Evolutionary conservation across 83 land plant genomes (phyloP), one percentile per base, ranked within the genome.

Genomic region (Picea abies): DNA sequence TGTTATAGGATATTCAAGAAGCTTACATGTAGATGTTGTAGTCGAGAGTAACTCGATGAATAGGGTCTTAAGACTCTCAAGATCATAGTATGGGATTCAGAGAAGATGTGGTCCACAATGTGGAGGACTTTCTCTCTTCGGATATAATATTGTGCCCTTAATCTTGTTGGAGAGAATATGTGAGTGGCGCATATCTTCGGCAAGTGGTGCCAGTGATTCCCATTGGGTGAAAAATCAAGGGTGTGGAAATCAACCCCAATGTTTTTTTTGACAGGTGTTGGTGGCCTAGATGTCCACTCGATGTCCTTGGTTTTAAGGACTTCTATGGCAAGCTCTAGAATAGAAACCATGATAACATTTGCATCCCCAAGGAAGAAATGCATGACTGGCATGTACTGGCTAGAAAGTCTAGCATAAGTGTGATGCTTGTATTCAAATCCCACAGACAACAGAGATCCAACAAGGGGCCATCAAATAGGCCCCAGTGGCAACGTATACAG

Each of bases 181-280:
- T 89, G 85, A 26, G 60, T n/a, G 71, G 64, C 63, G 62, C 85
- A 79, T 20, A 91, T 65, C 41, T 83, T 80, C 22, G 90, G 85
- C 68, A 84, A 61, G 80, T 84, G 81, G 10, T 80, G 85, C 89
- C 89, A 89, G 58, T 90, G 84, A 16, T 80, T 82, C 4, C 91
- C 91, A 26, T 91, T 89, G 25, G 90, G 90, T 3, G 88, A 82
- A 41, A 81, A 58, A 25, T 35, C 89, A 17, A 90, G 37, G 83
- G 81, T 80, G 22, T 79, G 44, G 84, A 76, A 67, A 56, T 81
- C 83, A 65, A 90, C 86, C 17, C 87, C 86, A 9, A 92, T 14
- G 58, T 83, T 65, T 61, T 86, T 79, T 16, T 77, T 82, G 2
- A 83, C 76, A 0, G 79, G 60, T 5, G 81, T 82, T 3, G 41